Percentiles rank a stretch among this genome's conserved stretches.
Evolutionary conservation across 495 filamentous ascomycete species (phyloP).

Genomic region (Penicillium herquei): DNA sequence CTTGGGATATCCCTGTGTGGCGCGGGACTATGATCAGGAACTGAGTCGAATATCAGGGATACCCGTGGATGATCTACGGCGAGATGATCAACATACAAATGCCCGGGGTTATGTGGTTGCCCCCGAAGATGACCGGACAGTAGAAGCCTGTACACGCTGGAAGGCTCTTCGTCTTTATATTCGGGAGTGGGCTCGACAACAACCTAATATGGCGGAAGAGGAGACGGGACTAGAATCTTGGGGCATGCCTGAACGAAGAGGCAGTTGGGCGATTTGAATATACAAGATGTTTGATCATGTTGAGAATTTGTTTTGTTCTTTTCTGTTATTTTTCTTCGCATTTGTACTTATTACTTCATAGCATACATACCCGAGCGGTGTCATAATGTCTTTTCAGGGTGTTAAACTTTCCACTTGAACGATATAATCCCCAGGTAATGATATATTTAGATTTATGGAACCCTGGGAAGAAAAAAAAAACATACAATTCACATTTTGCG

Average conservation of each 20-base stretch:
- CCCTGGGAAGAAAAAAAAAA: too few species aligned
- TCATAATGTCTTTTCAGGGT: too few species aligned
- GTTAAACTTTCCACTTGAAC: too few species aligned
- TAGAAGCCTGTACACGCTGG: slow-evolving; percentile 67
- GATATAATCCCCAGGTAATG: too few species aligned
- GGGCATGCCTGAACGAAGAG: slow-evolving; percentile 71
- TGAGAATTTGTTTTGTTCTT: too few species aligned
- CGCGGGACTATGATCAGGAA: slow-evolving; percentile 78
- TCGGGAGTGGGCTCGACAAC: slow-evolving; percentile 78
- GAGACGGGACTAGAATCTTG: slow-evolving; percentile 56
- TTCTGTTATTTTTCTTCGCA: neutral
- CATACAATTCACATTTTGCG: too few species aligned
- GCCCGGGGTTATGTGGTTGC: slow-evolving; percentile 66
- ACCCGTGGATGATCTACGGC: slow-evolving; percentile 60
- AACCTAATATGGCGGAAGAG: slow-evolving; percentile 59
- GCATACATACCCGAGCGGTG: too few species aligned
- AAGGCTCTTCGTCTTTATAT: slow-evolving; percentile 78
- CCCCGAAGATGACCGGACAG: slow-evolving; percentile 19
- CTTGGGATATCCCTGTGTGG: slow-evolving; percentile 82
- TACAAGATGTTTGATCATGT: too few species aligned
- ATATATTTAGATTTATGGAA: too few species aligned
- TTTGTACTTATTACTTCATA: too few species aligned
- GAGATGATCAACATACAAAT: slow-evolving; percentile 66
- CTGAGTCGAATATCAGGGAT: slow-evolving; percentile 74
- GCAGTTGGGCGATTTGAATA: slow-evolving; percentile 76